Percentiles rank a stretch among this genome's conserved stretches.
Conservation (phyloP, 2,329 filamentous ascomycete genomes). For the Fusarium bulbicola region DNA sequence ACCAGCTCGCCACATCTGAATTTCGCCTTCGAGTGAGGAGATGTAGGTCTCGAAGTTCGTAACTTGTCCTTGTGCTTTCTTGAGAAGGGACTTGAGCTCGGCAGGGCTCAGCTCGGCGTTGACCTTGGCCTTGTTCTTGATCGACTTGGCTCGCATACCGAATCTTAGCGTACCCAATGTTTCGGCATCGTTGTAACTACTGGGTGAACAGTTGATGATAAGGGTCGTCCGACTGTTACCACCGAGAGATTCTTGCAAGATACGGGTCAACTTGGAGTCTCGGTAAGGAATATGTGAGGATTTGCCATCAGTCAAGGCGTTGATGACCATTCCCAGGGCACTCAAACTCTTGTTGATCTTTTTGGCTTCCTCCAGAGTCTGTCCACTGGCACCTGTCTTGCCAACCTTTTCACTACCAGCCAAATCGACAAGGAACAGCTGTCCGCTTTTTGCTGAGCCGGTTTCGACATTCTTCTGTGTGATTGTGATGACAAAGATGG, state of each 20-base stretch:
- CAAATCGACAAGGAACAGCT: conserved; percentile 97
- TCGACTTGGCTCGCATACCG: conserved; percentile 95
- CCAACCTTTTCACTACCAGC: conserved; percentile 98
- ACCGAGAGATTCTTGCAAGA: conserved; percentile 95
- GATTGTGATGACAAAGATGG: conserved; percentile 96
- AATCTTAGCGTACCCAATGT: conserved; percentile 92
- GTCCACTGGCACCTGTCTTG: conserved; percentile 96
- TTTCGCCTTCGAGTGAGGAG: conserved; percentile 81
- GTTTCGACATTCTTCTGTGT: conserved; percentile 98
- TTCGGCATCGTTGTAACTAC: conserved; percentile 97
- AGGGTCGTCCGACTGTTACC: conserved; percentile 98
- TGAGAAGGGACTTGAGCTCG: conserved; percentile 91
- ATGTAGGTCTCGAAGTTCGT: conserved; percentile 91
- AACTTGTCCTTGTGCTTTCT: conserved; percentile 90
- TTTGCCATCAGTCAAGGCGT: conserved; percentile 95
- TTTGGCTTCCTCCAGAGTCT: conserved; percentile 97
- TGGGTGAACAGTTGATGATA: conserved; percentile 99
- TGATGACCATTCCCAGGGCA: conserved; percentile 98
- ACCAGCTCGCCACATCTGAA: conserved; percentile 86
- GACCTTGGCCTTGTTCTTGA: conserved; percentile 99
- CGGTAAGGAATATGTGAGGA: conserved; percentile 95
- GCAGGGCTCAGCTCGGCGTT: conserved; percentile 96
- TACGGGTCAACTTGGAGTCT: conserved; percentile 97
- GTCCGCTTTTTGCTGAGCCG: conserved; percentile 93
- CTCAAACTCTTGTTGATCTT: conserved; percentile 99